Conservation (phyloP, 2,329 filamentous ascomycete genomes). For the Diaporthe destruens region DNA sequence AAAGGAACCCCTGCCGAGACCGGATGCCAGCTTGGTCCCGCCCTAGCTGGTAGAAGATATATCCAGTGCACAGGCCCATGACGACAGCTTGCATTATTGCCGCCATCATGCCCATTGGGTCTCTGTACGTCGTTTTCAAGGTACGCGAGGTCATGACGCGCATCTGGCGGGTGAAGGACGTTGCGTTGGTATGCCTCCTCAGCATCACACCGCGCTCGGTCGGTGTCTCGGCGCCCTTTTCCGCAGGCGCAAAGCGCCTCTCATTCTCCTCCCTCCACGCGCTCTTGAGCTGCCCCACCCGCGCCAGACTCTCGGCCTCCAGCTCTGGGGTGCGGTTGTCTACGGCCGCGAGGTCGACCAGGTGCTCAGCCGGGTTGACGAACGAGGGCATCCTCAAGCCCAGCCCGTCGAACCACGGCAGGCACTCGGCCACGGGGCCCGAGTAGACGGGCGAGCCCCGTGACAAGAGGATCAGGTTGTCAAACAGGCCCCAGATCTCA, state of each 20-base stretch:
- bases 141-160: conserved; percentile 76
- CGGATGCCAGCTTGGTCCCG: conserved; percentile 78
- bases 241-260: conserved; percentile 46
- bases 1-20: conserved; percentile 79
- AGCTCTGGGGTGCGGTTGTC: conserved; percentile 78
- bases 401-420: conserved; percentile 72
- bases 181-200: conserved; percentile 58
- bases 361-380: conserved; percentile 82
- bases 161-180: conserved; percentile 71
- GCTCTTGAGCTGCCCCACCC: conserved; percentile 71
- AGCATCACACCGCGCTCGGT: conserved; percentile 2
- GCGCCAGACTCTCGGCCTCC: conserved; percentile 68
- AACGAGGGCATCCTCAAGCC: conserved; percentile 76
- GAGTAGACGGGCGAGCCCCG: conserved; percentile 77
- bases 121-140: conserved; percentile 78
- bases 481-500: conserved; percentile 84
- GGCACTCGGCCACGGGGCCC: conserved; percentile 67
- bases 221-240: conserved; percentile 37
- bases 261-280: conserved; percentile 66
- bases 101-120: conserved; percentile 80
- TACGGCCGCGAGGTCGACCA: conserved; percentile 80
- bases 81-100: conserved; percentile 76
- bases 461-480: conserved; percentile 77
- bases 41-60: conserved; percentile 77
- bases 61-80: conserved; percentile 80